Conservation (phyloP, 345 rosid species). For the Melastoma malabathricum region DNA sequence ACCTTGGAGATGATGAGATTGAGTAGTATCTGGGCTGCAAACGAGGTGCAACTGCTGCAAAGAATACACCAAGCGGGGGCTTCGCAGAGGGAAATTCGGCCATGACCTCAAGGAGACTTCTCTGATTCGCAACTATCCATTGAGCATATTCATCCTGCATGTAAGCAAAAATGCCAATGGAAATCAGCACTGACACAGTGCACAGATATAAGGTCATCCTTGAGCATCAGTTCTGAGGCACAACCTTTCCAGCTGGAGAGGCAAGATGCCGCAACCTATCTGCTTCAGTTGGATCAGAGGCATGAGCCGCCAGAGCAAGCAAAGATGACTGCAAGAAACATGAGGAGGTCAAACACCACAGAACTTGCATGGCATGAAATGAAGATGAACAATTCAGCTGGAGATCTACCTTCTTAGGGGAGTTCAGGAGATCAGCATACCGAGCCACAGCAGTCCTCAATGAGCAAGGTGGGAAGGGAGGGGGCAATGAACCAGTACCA, state of each 20-base stretch:
- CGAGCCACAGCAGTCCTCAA: constrained; percentile 49
- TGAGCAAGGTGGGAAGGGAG: constrained; percentile 82
- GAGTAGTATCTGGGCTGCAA: constrained; percentile 96
- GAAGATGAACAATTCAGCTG: background rate
- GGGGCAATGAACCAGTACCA: constrained; percentile 52
- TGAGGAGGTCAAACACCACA: background rate
- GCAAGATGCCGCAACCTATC: constrained; percentile 43
- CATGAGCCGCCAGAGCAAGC: constrained; percentile 84
- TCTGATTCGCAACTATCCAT: constrained; percentile 74
- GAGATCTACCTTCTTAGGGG: constrained; percentile 65
- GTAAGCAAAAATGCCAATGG: background rate
- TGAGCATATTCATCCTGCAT: constrained; percentile 84
- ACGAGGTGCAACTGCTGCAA: constrained; percentile 88
- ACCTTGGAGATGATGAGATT: constrained; percentile 96
- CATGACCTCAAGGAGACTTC: constrained; percentile 97
- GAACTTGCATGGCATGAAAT: background rate
- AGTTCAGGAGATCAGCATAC: constrained; percentile 63
- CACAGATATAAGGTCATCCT: too few relatives aligned
- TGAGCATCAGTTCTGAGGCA: background rate
- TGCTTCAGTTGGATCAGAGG: constrained; percentile 72
- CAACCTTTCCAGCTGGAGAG: constrained; percentile 63
- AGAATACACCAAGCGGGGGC: constrained; percentile 93
- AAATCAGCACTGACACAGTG: background rate
- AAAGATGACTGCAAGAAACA: constrained; percentile 52
- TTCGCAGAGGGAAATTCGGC: constrained; percentile 84